phyloP scores from a whole-genome alignment of 2,329 filamentous ascomycete genomes.

The Daldinia sp. region DNA sequence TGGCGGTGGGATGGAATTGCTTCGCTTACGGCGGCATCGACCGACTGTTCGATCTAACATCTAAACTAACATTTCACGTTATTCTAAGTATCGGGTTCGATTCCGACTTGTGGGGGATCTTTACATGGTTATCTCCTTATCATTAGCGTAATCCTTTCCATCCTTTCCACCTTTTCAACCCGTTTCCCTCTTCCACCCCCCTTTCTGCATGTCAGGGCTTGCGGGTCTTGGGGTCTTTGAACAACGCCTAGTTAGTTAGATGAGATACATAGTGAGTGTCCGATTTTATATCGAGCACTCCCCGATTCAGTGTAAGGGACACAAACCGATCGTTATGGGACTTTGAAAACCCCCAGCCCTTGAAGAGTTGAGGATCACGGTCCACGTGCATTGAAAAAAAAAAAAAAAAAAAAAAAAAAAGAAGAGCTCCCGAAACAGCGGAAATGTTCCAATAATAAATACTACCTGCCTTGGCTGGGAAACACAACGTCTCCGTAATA shows the following conservation, averaged over 20 bases:
- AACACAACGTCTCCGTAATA: conserved; percentile 5
- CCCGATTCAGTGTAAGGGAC: conserved; percentile 29
- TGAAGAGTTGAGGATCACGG: conserved; percentile 25
- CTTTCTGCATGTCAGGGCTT: conserved; percentile 32
- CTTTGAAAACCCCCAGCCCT: conserved; percentile 19
- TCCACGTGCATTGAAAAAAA: conserved; percentile 28
- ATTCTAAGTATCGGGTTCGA: conserved; percentile 5
- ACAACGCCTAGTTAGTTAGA: conserved; percentile 10
- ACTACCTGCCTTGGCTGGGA: not conserved
- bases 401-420: conserved; percentile 19
- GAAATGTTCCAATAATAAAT: conserved; percentile 14
- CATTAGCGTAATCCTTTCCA: conserved; percentile 17
- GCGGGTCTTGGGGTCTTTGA: conserved; percentile 17
- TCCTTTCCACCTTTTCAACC: conserved; percentile 2
- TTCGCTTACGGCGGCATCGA: conserved; percentile 35
- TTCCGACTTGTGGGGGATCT: conserved; percentile 29
- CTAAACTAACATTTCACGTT: conserved; percentile 25
- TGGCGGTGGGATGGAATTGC: conserved; percentile 14
- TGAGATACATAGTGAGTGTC: conserved; percentile 9
- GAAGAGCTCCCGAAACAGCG: conserved; percentile 19
- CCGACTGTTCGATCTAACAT: not conserved
- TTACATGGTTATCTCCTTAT: conserved; percentile 13
- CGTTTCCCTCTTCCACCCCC: conserved; percentile 3
- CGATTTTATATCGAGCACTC: conserved; percentile 18
- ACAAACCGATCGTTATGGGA: conserved; percentile 13